These are phyloP conservation scores for Perkinsus marinus DNA, from an alignment of 169 alveolate genomes.

Conservation along the genomic window DNA sequence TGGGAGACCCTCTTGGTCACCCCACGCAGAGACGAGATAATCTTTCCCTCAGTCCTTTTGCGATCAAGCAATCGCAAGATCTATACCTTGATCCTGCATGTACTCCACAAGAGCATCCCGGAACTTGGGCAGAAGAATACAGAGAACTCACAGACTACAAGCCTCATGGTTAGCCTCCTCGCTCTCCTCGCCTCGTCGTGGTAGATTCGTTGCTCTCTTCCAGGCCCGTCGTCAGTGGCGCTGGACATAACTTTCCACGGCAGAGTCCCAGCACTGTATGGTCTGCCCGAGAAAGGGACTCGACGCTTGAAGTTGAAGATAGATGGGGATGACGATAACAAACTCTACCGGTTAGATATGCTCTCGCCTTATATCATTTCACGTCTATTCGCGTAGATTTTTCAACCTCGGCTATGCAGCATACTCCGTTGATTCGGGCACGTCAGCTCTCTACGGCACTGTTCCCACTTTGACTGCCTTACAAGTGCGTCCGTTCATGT, in stretches of 20 bases:
- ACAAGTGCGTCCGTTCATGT: background rate
- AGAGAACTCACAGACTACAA: background rate
- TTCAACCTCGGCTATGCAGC: conserved; percentile 14
- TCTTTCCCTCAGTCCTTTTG: background rate
- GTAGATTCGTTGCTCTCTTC: background rate
- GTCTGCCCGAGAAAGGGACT: background rate
- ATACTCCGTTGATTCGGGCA: conserved; percentile 2
- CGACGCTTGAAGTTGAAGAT: background rate
- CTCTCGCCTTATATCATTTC: background rate
- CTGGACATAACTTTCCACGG: background rate
- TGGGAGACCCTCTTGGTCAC: too few species aligned
- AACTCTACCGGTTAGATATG: background rate
- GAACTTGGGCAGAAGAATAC: background rate
- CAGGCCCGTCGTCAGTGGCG: background rate
- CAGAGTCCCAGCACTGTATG: background rate
- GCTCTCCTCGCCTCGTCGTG: background rate
- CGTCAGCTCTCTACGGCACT: background rate
- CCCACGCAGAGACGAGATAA: too few species aligned
- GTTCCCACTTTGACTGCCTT: background rate
- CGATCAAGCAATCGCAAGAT: background rate
- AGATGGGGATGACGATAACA: background rate
- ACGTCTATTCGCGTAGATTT: background rate
- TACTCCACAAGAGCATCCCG: background rate
- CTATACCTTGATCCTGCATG: background rate
- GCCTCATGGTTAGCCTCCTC: background rate